phyloP scores from a whole-genome alignment of 768 basidiomycete genomes.

The Auricularia sp. region DNA sequence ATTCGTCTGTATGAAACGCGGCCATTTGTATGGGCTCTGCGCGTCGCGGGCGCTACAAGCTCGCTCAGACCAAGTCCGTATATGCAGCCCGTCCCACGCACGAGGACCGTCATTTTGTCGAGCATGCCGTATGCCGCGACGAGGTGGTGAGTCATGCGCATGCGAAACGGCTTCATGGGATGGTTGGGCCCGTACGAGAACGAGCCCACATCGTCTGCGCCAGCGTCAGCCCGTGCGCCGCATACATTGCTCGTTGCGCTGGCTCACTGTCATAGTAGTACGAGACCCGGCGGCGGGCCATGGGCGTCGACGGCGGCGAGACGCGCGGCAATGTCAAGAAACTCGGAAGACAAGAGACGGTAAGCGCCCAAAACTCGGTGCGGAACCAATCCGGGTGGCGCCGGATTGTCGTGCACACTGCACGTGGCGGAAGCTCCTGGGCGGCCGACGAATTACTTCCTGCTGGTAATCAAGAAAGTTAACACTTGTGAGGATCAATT shows the following conservation, averaged over 20 bases:
- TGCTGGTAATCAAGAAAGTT: too few species aligned
- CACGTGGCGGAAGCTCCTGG: too few species aligned
- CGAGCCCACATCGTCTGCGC: slow-evolving; percentile 24
- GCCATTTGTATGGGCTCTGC: slow-evolving; percentile 35
- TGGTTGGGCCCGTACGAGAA: slow-evolving; percentile 30
- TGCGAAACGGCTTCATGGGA: slow-evolving; percentile 39
- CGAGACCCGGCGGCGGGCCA: slow-evolving; percentile 36
- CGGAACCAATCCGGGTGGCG: too few species aligned
- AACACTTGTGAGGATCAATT: too few species aligned
- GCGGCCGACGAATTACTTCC: too few species aligned
- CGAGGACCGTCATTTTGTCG: slow-evolving; percentile 34
- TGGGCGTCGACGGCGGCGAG: too few species aligned
- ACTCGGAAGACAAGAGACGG: too few species aligned
- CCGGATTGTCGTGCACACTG: too few species aligned
- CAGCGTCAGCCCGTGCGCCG: neutral
- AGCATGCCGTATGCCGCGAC: slow-evolving; percentile 35
- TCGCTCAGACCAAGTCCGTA: neutral
- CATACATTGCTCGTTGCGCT: neutral
- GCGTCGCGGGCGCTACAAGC: slow-evolving; percentile 25
- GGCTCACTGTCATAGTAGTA: slow-evolving; percentile 70
- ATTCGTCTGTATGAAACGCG: slow-evolving; percentile 41
- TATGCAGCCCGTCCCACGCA: slow-evolving; percentile 12
- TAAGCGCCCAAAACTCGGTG: too few species aligned
- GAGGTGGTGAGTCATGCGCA: slow-evolving; percentile 39
- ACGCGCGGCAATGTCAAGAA: too few species aligned